These are phyloP conservation scores for Ganoderma boninense DNA, from an alignment of 1,284 basidiomycete species.

Conservation along the genomic window DNA sequence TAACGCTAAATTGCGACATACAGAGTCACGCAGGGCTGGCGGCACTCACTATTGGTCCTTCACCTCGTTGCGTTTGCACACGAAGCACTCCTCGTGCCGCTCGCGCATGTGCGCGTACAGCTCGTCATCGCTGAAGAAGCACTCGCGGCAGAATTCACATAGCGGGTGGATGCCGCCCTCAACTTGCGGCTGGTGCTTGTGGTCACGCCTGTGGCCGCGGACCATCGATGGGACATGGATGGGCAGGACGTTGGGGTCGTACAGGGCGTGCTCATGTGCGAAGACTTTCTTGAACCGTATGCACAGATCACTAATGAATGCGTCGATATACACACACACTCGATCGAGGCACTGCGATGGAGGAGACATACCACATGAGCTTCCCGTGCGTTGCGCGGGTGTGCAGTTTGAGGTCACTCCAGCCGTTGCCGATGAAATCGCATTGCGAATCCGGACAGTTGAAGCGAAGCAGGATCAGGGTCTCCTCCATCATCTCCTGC, in stretches of 20 bases:
- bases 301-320: slow-evolving; percentile 80
- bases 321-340: background rate
- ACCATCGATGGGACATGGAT: slow-evolving; percentile 83
- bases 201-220: slow-evolving; percentile 52
- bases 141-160: slow-evolving; percentile 93
- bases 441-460: slow-evolving; percentile 88
- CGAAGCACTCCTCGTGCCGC: slow-evolving; percentile 95
- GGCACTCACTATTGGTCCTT: slow-evolving; percentile 85
- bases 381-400: slow-evolving; percentile 79
- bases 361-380: slow-evolving; percentile 76
- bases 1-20: slow-evolving; percentile 2
- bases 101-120: slow-evolving; percentile 96
- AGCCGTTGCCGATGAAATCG: slow-evolving; percentile 85
- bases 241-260: slow-evolving; percentile 74
- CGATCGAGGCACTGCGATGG: background rate
- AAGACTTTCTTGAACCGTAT: slow-evolving; percentile 94
- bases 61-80: slow-evolving; percentile 87
- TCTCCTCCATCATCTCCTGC: slow-evolving; percentile 94
- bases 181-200: slow-evolving; percentile 55
- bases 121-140: slow-evolving; percentile 93
- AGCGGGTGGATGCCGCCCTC: slow-evolving; percentile 82
- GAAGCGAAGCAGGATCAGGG: slow-evolving; percentile 89
- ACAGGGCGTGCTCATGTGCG: slow-evolving; percentile 93
- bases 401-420: slow-evolving; percentile 90
- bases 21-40: background rate